phyloP scores from a whole-genome alignment of 2,329 filamentous ascomycete species.

The Shiraia sp. region DNA sequence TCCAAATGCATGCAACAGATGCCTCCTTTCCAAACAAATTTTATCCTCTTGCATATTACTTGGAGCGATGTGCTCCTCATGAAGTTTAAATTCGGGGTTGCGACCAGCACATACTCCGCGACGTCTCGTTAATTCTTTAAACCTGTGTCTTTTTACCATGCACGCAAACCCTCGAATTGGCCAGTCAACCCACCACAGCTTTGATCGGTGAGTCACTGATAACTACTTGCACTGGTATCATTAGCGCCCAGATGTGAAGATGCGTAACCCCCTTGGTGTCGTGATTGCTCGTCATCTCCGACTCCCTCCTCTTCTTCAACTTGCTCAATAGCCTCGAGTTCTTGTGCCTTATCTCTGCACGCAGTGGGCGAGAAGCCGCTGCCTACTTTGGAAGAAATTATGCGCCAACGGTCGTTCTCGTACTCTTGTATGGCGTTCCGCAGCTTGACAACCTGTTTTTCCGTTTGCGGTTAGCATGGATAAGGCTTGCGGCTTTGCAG shows the following conservation, averaged over 20 bases:
- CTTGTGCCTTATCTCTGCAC: conserved; percentile 77
- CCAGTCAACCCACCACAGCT: conserved; percentile 12
- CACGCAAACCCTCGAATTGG: conserved; percentile 31
- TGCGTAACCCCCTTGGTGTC: conserved; percentile 36
- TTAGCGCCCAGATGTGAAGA: conserved; percentile 37
- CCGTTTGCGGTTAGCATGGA: conserved; percentile 40
- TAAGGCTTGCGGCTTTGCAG: conserved; percentile 28
- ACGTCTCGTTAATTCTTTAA: no score
- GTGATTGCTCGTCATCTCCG: conserved; percentile 17
- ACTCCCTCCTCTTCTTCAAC: conserved; percentile 21
- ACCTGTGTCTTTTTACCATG: conserved; percentile 27
- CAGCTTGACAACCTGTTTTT: conserved; percentile 72
- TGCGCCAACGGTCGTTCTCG: conserved; percentile 90
- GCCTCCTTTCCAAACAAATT: no score
- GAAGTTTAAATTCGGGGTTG: no score
- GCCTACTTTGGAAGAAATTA: conserved; percentile 87
- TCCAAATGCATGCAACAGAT: no score
- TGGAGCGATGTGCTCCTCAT: no score
- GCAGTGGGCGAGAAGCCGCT: conserved; percentile 85
- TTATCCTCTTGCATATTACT: no score
- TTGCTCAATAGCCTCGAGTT: conserved; percentile 53
- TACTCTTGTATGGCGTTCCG: conserved; percentile 78
- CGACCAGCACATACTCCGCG: no score
- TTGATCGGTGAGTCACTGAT: conserved; percentile 42
- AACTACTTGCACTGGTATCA: conserved; percentile 37